These are phyloP conservation scores for Nakaseomyces sp. DNA, from an alignment of 1,139 yeast species.

Conservation along the genomic window DNA sequence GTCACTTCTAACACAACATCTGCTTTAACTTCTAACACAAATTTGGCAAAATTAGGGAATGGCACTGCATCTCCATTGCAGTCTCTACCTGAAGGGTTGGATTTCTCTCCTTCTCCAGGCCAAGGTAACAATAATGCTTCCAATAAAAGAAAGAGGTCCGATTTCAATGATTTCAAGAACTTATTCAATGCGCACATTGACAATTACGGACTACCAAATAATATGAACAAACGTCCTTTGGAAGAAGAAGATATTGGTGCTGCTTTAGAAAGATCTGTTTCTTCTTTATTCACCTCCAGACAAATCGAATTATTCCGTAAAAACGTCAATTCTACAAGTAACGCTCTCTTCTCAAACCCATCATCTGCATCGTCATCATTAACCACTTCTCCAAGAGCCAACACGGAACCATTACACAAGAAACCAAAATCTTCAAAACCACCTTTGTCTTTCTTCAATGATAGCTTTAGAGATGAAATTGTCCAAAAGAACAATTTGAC, in stretches of 20 bases:
- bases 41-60: not conserved
- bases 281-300: constrained; percentile 43
- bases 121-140: not conserved
- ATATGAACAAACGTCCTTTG: not conserved
- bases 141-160: not conserved
- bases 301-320: constrained; percentile 52
- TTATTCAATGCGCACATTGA: constrained; percentile 3
- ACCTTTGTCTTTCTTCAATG: constrained; percentile 38
- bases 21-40: not conserved
- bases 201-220: constrained; percentile 2
- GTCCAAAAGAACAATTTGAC: constrained; percentile 43
- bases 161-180: constrained; percentile 4
- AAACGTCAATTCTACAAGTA: constrained; percentile 22
- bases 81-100: not conserved
- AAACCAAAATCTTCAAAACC: constrained; percentile 7
- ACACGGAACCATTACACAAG: not conserved
- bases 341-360: constrained; percentile 11
- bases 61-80: not conserved
- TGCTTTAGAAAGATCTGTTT: constrained; percentile 9
- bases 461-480: constrained; percentile 44
- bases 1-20: not conserved
- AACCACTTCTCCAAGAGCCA: constrained; percentile 9
- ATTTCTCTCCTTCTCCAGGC: not conserved
- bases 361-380: constrained; percentile 18
- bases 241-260: constrained; percentile 4